A percentile compares a stretch with the other conserved stretches of the same genome.
Evolutionary conservation across 345 rosid species (phyloP).

Genomic region (Sapria himalayana): DNA sequence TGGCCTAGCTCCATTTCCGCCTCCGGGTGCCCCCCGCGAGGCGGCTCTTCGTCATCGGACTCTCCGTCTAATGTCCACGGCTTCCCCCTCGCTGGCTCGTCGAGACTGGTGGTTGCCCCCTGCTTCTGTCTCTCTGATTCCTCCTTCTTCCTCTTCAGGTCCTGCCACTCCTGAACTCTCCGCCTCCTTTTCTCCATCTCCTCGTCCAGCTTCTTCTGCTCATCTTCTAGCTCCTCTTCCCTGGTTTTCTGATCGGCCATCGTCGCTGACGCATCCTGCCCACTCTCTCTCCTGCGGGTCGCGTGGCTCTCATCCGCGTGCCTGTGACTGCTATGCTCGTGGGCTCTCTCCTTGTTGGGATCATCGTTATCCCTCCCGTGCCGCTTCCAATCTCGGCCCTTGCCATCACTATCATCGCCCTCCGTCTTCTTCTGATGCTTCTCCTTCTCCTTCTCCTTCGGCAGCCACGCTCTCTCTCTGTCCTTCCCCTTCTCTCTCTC

Average conservation of each 20-base stretch:
- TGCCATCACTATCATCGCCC: conserved; percentile 35
- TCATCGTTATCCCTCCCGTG: conserved; percentile 31
- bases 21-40: conserved; percentile 18
- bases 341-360: conserved; percentile 40
- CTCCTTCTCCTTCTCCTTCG: conserved; percentile 38
- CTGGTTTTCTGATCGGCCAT: conserved; percentile 33
- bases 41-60: conserved; percentile 78
- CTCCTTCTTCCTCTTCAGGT: conserved; percentile 65
- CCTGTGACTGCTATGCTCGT: conserved; percentile 31
- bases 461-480: conserved; percentile 33
- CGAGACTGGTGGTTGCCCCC: conserved; percentile 26
- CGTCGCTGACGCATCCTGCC: conserved; percentile 33
- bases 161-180: conserved; percentile 98
- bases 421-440: conserved; percentile 27
- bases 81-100: conserved; percentile 43
- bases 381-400: conserved; percentile 32
- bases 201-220: conserved; percentile 58
- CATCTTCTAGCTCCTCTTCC: conserved; percentile 76
- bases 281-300: conserved; percentile 30
- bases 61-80: conserved; percentile 91
- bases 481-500: conserved; percentile 7
- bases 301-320: conserved; percentile 32
- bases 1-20: conserved; percentile 39
- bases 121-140: conserved; percentile 48
- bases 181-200: conserved; percentile 80